phyloP scores from a whole-genome alignment of 2,329 filamentous ascomycete species.

The Fusarium mundagurra region DNA sequence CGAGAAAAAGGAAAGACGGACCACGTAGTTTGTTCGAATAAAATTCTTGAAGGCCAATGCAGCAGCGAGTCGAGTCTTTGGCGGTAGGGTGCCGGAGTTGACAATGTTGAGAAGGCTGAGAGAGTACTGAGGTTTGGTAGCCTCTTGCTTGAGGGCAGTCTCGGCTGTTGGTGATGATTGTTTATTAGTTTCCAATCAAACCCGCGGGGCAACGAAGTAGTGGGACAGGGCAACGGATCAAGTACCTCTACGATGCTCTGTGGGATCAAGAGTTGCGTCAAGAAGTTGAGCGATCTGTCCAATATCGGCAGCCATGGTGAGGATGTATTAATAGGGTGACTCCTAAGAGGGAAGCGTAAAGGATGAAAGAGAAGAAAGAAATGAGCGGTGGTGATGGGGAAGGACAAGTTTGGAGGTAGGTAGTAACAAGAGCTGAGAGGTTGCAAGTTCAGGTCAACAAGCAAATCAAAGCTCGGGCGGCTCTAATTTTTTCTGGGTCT shows the following conservation, averaged over 20 bases:
- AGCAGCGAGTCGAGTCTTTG: conserved; percentile 84
- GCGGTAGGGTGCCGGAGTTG: conserved; percentile 75
- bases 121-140: conserved; percentile 87
- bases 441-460: conserved; percentile 20
- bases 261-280: conserved; percentile 87
- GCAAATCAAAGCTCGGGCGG: conserved; percentile 17
- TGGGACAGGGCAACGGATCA: conserved; percentile 37
- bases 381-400: conserved; percentile 36
- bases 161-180: conserved; percentile 71
- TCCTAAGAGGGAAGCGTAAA: conserved; percentile 23
- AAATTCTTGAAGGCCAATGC: conserved; percentile 99
- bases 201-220: conserved; percentile 43
- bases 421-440: conserved; percentile 30
- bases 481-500: conserved; percentile 26
- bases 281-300: conserved; percentile 81
- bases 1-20: conserved; percentile 52
- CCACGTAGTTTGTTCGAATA: conserved; percentile 91
- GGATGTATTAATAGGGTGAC: conserved; percentile 14
- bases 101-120: conserved; percentile 90
- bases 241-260: conserved; percentile 87
- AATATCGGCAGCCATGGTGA: conserved; percentile 67
- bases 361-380: conserved; percentile 28
- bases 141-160: conserved; percentile 78
- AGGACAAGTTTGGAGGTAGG: conserved; percentile 23
- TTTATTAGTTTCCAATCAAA: conserved; percentile 48